These are phyloP conservation scores for Euphorbia tirucalli DNA, from an alignment of 345 rosid genomes.

Conservation along the genomic window DNA sequence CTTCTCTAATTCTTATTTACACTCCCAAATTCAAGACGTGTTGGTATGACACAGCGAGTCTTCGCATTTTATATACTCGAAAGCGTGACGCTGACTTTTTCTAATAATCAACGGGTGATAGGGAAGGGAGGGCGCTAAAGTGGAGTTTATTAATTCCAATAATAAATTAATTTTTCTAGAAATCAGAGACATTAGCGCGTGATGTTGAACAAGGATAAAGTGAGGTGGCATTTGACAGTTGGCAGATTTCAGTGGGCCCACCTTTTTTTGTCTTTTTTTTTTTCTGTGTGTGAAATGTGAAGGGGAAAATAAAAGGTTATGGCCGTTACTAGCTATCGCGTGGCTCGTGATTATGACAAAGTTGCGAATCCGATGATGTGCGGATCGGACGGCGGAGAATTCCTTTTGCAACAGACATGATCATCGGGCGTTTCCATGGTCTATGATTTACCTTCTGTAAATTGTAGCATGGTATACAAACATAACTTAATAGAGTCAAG, in stretches of 20 bases:
- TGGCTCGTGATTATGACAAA: constrained; percentile 27
- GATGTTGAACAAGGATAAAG: constrained; percentile 17
- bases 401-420: no score
- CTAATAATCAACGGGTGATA: no score
- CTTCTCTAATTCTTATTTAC: neutral
- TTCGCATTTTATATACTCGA: neutral
- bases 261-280: neutral
- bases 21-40: constrained; percentile 10
- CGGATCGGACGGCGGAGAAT: constrained; percentile 14
- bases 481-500: no score
- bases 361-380: constrained; percentile 26
- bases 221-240: constrained; percentile 27
- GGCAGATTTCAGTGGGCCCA: constrained; percentile 32
- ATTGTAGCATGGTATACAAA: no score
- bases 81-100: neutral
- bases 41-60: neutral
- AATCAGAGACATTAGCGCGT: constrained; percentile 11
- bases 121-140: constrained; percentile 5
- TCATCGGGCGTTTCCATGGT: no score
- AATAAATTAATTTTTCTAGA: neutral
- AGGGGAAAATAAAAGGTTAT: neutral
- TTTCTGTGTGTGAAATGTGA: no score
- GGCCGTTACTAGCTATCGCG: constrained; percentile 22
- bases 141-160: neutral
- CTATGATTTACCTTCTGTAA: no score